phyloP scores from a whole-genome alignment of 164 flowering plant genomes.

The Magnolia changhungtana region DNA sequence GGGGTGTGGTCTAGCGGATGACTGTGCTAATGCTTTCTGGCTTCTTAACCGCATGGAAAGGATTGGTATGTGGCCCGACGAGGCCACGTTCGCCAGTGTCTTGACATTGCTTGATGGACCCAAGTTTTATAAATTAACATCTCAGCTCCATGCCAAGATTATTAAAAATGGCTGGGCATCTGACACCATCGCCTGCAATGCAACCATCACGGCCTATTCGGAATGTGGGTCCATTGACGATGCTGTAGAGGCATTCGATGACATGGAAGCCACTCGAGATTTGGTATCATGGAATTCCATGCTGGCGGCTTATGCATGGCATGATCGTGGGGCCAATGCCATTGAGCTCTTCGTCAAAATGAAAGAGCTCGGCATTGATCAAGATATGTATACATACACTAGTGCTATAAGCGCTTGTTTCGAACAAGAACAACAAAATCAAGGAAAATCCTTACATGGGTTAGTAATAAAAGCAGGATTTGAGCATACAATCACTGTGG shows the following conservation, averaged over 20 bases:
- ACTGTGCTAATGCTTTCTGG: slow-evolving; percentile 38
- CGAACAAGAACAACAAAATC: slow-evolving; percentile 29
- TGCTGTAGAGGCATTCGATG: slow-evolving; percentile 47
- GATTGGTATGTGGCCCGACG: slow-evolving; percentile 48
- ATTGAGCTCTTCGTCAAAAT: slow-evolving; percentile 49
- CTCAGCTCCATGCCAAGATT: slow-evolving; percentile 60
- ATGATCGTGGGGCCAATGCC: slow-evolving; percentile 34
- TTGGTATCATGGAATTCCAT: slow-evolving; percentile 81
- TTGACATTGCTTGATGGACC: slow-evolving; percentile 51
- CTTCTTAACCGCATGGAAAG: slow-evolving; percentile 52
- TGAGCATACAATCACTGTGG: slow-evolving; percentile 41
- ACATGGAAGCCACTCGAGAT: slow-evolving; percentile 36
- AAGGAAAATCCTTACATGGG: slow-evolving; percentile 65
- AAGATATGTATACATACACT: slow-evolving; percentile 68
- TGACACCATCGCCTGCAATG: slow-evolving; percentile 54
- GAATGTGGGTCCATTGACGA: slow-evolving; percentile 58
- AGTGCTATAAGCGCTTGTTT: slow-evolving; percentile 63
- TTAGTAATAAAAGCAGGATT: slow-evolving; percentile 63
- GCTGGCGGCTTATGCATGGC: slow-evolving; percentile 60
- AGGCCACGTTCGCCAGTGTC: slow-evolving; percentile 75
- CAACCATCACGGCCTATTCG: slow-evolving; percentile 64
- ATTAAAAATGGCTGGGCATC: slow-evolving; percentile 42
- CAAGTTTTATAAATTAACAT: slow-evolving; percentile 27
- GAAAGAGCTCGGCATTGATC: slow-evolving; percentile 49
- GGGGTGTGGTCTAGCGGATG: slow-evolving; percentile 45